Percentiles rank a stretch among this genome's conserved stretches.
phyloP scores from a whole-genome alignment of 2,329 filamentous ascomycete species.

The Dactylellina cionopaga region DNA sequence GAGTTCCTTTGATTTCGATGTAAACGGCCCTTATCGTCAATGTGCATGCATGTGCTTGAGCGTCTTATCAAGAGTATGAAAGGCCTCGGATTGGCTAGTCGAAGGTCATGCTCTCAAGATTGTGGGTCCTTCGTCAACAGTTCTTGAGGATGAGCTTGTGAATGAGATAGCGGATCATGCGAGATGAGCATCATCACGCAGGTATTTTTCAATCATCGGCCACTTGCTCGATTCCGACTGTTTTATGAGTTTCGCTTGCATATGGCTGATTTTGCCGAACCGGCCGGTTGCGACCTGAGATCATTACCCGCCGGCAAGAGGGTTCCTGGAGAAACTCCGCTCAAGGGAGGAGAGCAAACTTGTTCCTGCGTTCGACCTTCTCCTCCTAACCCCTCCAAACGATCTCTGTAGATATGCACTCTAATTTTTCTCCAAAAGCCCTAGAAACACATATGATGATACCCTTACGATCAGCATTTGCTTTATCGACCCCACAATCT shows the following conservation, averaged over 20 bases:
- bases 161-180: no score
- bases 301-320: background rate
- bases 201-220: background rate
- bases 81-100: background rate
- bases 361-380: background rate
- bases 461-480: background rate
- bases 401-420: no score
- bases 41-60: background rate
- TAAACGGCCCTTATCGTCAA: background rate
- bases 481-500: no score
- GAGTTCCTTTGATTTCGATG: no score
- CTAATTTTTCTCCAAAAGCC: background rate
- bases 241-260: background rate
- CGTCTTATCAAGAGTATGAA: background rate
- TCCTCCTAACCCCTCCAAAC: background rate
- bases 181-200: constrained; percentile 4
- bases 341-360: background rate
- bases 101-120: background rate
- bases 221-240: background rate
- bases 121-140: background rate
- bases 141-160: no score
- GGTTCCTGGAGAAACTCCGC: constrained; percentile 8
- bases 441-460: background rate
- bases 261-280: no score
- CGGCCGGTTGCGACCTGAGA: background rate